Conservation (phyloP, 257 asterid species). For the Solanum sejunctum region DNA sequence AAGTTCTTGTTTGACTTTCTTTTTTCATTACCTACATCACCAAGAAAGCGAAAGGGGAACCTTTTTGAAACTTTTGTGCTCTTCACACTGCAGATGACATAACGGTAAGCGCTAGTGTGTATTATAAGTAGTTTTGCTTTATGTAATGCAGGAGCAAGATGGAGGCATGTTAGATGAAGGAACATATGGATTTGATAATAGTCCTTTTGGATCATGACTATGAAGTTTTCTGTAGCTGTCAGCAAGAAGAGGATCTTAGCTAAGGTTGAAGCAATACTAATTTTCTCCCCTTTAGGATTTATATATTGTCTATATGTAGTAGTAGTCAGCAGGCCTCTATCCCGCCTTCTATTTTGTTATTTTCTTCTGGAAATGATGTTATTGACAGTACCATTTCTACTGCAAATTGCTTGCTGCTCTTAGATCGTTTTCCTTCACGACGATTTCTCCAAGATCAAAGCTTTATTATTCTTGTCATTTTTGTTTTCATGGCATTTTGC, state of each 20-base stretch:
- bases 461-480: background rate
- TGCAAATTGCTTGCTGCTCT: background rate
- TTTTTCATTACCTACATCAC: background rate
- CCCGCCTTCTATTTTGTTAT: background rate
- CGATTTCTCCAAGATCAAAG: background rate
- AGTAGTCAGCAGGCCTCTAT: background rate
- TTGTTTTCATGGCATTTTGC: background rate
- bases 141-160: slow-evolving; percentile 54
- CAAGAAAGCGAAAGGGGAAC: background rate
- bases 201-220: background rate
- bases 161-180: slow-evolving; percentile 36
- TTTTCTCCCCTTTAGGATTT: slow-evolving; percentile 12
- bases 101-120: background rate
- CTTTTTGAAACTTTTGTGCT: background rate
- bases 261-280: slow-evolving; percentile 1
- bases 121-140: background rate
- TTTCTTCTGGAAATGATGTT: background rate
- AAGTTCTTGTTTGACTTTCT: background rate
- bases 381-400: background rate
- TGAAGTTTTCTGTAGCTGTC: slow-evolving; percentile 3
- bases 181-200: slow-evolving; percentile 17
- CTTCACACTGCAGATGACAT: background rate
- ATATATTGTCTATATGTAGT: slow-evolving; percentile 22
- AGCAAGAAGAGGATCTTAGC: background rate
- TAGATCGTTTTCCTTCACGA: background rate